A percentile compares a stretch with the other conserved stretches of the same genome.
Evolutionary conservation across 257 asterid species (phyloP).

Genomic region (Paulownia fortunei): DNA sequence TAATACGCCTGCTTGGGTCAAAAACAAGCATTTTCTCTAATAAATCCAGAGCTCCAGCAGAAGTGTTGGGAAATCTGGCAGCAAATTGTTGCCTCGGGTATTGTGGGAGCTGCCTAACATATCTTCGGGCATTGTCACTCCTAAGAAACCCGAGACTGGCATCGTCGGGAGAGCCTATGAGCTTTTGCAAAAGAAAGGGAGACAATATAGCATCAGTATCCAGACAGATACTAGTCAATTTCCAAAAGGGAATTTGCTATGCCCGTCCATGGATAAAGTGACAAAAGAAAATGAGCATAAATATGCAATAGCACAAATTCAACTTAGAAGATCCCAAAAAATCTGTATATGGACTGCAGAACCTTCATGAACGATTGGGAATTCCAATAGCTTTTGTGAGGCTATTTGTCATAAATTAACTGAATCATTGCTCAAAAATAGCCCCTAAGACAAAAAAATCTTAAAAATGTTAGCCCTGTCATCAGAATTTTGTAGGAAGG

Average conservation of each 20-base stretch:
- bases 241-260: background rate
- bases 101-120: conserved; percentile 69
- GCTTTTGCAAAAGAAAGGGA: conserved; percentile 34
- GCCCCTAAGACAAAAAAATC: background rate
- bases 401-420: too few species aligned
- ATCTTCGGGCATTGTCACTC: conserved; percentile 66
- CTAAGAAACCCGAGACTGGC: conserved; percentile 71
- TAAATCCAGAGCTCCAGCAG: conserved; percentile 65
- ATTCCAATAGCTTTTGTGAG: too few species aligned
- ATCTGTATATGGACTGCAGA: too few species aligned
- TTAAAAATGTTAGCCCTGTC: background rate
- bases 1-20: conserved; percentile 68
- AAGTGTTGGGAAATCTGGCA: conserved; percentile 53
- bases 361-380: too few species aligned
- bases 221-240: background rate
- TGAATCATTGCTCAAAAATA: too few species aligned
- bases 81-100: conserved; percentile 63
- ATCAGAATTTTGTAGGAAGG: background rate
- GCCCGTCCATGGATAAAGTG: background rate
- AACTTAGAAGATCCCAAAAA: background rate
- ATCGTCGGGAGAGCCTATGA: conserved; percentile 69
- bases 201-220: conserved; percentile 7
- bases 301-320: background rate
- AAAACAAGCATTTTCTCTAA: conserved; percentile 70
- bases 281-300: background rate